Percentiles rank a stretch among this genome's conserved stretches.
Evolutionary conservation across 306 rosid genomes (phyloP).

Genomic region (Sechiopsis laciniata): DNA sequence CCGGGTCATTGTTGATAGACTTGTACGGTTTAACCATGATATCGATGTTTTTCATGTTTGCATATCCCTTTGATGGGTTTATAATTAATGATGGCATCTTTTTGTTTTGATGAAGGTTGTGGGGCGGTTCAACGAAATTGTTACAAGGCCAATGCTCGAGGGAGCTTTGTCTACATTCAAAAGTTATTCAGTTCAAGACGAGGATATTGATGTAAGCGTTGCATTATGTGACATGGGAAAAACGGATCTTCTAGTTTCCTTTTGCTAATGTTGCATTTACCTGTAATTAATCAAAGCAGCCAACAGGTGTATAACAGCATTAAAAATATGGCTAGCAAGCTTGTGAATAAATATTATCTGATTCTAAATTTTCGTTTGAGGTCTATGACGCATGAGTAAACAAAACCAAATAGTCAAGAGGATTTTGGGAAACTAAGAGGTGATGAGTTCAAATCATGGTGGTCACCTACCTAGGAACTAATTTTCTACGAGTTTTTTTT

Average conservation of each 20-base stretch:
- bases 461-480: no score
- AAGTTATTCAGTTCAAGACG: slow-evolving; percentile 67
- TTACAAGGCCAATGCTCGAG: slow-evolving; percentile 73
- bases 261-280: neutral
- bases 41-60: neutral
- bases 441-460: no score
- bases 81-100: slow-evolving; percentile 1
- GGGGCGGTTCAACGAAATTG: slow-evolving; percentile 83
- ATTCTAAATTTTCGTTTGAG: neutral
- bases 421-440: no score
- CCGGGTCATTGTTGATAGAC: neutral
- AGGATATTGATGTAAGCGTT: slow-evolving; percentile 72
- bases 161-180: slow-evolving; percentile 83
- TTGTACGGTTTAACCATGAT: neutral
- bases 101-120: slow-evolving; percentile 54
- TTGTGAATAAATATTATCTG: neutral
- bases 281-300: neutral
- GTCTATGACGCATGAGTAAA: neutral
- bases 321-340: neutral
- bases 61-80: slow-evolving; percentile 12
- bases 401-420: no score
- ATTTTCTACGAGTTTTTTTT: no score
- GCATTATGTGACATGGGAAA: neutral
- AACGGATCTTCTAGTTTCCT: neutral
- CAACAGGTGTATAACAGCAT: neutral